These are phyloP conservation scores for Kitagawia praeruptora DNA, from an alignment of 129 eudicot genomes.

Conservation along the genomic window DNA sequence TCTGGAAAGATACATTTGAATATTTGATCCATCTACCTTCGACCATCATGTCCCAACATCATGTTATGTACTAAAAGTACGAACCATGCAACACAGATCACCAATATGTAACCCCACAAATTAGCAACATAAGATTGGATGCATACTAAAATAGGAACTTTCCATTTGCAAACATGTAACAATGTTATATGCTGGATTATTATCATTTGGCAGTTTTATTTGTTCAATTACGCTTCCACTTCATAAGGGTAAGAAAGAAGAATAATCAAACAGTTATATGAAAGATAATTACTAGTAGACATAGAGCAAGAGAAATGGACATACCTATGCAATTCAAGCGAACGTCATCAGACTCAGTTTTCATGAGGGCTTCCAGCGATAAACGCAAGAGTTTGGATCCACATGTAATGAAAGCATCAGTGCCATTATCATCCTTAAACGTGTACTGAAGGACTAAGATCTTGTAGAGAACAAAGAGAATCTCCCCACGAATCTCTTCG, in stretches of 20 bases:
- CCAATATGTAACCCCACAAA: background rate
- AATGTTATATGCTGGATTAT: background rate
- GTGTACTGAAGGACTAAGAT: slow-evolving; percentile 39
- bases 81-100: background rate
- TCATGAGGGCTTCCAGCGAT: slow-evolving; percentile 71
- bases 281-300: background rate
- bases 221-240: background rate
- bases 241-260: background rate
- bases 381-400: slow-evolving; percentile 58
- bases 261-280: background rate
- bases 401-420: slow-evolving; percentile 38
- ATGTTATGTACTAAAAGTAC: background rate
- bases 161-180: background rate
- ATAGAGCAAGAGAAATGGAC: slow-evolving; percentile 18
- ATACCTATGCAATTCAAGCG: slow-evolving; percentile 86
- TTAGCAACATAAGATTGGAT: background rate
- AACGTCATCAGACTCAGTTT: slow-evolving; percentile 84
- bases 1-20: background rate
- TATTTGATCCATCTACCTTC: background rate
- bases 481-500: slow-evolving; percentile 89
- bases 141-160: background rate
- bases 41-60: background rate
- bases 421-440: slow-evolving; percentile 29
- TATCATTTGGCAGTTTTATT: background rate
- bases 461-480: slow-evolving; percentile 70